These are phyloP conservation scores for Aspergillus pseudonomiae DNA, from an alignment of 2,329 filamentous ascomycete genomes.

Conservation along the genomic window DNA sequence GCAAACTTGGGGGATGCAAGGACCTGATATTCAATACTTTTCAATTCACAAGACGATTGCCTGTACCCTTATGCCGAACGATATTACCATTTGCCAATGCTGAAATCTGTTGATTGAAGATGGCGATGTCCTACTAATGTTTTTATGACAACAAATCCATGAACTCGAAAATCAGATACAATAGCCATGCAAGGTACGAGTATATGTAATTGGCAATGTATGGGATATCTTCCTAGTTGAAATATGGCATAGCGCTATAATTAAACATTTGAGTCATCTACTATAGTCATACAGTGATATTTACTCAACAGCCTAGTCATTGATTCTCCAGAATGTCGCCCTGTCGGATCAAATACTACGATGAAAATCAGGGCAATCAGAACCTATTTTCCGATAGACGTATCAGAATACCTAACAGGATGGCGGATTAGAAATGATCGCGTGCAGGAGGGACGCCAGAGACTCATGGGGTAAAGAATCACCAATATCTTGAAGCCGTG, in stretches of 20 bases:
- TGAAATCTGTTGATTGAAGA: too few species aligned
- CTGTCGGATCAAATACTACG: neutral
- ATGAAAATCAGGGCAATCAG: neutral
- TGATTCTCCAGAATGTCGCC: neutral
- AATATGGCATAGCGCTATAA: neutral
- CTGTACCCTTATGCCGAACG: too few species aligned
- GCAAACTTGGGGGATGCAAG: too few species aligned
- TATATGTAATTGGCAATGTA: neutral
- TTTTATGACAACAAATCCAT: neutral
- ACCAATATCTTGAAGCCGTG: conserved; percentile 16
- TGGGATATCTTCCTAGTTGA: too few species aligned
- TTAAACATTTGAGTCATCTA: neutral
- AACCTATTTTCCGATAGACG: neutral
- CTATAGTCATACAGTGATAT: neutral
- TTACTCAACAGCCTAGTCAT: neutral
- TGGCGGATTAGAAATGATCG: conserved; percentile 13
- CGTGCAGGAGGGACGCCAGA: conserved; percentile 17
- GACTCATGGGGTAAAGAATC: conserved; percentile 17
- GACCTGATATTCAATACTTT: too few species aligned
- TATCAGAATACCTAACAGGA: conserved; percentile 13
- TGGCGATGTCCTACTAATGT: too few species aligned
- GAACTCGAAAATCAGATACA: neutral
- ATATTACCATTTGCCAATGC: too few species aligned
- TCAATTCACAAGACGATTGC: too few species aligned
- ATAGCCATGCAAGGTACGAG: neutral